Evolutionary conservation across 192 early-diverging fungal genomes (phyloP), one percentile per base, ranked within the genome.

Genomic region (Coemansia sp.): DNA sequence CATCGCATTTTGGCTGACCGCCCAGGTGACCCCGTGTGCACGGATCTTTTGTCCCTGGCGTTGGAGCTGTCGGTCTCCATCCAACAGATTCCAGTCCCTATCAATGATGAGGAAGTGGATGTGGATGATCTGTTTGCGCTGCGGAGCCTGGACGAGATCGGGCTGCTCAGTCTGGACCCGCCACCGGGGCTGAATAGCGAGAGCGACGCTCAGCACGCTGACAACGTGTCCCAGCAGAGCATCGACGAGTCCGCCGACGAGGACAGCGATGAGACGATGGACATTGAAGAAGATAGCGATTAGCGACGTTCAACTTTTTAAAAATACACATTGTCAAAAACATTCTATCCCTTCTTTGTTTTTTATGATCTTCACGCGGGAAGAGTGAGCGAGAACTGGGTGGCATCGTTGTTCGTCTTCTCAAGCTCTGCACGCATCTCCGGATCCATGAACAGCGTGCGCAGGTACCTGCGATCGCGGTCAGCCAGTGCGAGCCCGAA

Each of bases 261-360:
- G 24, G 62, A 70, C 16, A 80, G 77, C 51, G 77, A 73, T 19
- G 69, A 80, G 22, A 70, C 55, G n/a, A 80, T 80, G 77, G 77
- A 80, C 16, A 80, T 80, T 53, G 70, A 73, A 25, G 76, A 78
- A 16, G 74, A 71, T 42, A 60, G 51, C 4, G 63, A 63, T n/a
- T 56, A 48, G n/a, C n/a, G n/a, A n/a, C n/a, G n/a, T n/a, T n/a
- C n/a, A n/a, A n/a, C n/a, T n/a, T n/a, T n/a, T n/a, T n/a, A n/a
- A n/a, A n/a, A n/a, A n/a, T n/a, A n/a, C n/a, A n/a, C n/a, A n/a
- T n/a, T n/a, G n/a, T n/a, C n/a, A n/a, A n/a, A n/a, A n/a, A n/a
- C n/a, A n/a, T n/a, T n/a, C n/a, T n/a, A n/a, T n/a, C n/a, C n/a
- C n/a, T n/a, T n/a, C n/a, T n/a, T n/a, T n/a, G n/a, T n/a, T n/a